Base-by-base conservation (phyloP, 192 early-diverging fungal genomes). In the Rhizophlyctis rosea region DNA sequence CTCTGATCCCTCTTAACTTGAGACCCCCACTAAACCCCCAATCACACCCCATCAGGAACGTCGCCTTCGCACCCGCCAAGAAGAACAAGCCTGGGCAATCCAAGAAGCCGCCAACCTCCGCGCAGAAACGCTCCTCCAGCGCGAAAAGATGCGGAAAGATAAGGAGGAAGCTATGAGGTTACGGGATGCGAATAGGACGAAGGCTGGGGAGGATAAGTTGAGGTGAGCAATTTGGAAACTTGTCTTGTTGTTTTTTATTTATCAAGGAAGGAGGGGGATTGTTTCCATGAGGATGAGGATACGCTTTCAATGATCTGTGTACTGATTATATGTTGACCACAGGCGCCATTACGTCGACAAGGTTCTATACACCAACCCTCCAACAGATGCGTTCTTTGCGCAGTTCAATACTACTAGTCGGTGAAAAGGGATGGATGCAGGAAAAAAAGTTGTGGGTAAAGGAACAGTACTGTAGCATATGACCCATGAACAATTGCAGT, bases 341-440 rank as follows among this genome's bases (percentile, higher is more conserved):
- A 81, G 81, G 35, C 64, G 72, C 57, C 29, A 66, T 31, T 81
- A 73, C 57, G 62, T 77, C 39, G 69, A 83, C 64, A 73, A 74
- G 35, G 75, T 83, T 24, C 51, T 83, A 21, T 82, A 83, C 64
- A 79, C 74, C 34, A 83, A 83, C 56, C 65, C 65, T 24, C 81
- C 81, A 13, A 73, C 68, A 4, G 70, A 81, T 5, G 70, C 48
- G 2, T 83, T 72, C 59, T 79, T 77, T 77, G 57, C 23, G 30
- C 81, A 83, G 64, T 83, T 83, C 68, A 82, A 82, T 67, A 83
- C 79, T 1, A 82, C 79, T 13, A 64, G 68, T 54, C 61, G 68
- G 18, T 72, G 53, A 44, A 18, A 18, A 44, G 39, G n/a, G n/a
- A n/a, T n/a, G n/a, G n/a, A n/a, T n/a, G n/a, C n/a, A n/a, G n/a